phyloP scores from a whole-genome alignment of 768 basidiomycete species.

The Melanogaster broomeanus region DNA sequence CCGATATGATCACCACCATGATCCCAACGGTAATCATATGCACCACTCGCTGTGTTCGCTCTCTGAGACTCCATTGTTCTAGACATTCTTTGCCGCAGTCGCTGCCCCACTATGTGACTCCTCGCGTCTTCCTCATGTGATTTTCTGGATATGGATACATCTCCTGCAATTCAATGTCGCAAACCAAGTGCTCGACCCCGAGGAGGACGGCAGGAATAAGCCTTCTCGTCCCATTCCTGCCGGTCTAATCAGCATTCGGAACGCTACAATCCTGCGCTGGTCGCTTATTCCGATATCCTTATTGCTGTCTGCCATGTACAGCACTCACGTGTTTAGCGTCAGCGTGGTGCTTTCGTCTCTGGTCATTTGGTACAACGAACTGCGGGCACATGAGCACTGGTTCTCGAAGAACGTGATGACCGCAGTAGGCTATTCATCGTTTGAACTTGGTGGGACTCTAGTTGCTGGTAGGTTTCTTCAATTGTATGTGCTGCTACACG shows the following conservation, averaged over 20 bases:
- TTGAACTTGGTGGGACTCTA: conserved; percentile 40
- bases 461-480: conserved; percentile 32
- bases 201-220: conserved; percentile 47
- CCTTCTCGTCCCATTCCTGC: conserved; percentile 48
- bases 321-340: conserved; percentile 32
- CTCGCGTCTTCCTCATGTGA: conserved; percentile 24
- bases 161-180: conserved; percentile 45
- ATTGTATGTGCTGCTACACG: neutral
- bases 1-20: conserved; percentile 26
- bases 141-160: conserved; percentile 50
- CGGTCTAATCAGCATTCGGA: conserved; percentile 38
- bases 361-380: conserved; percentile 42
- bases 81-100: conserved; percentile 37
- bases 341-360: conserved; percentile 30
- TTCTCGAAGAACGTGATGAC: conserved; percentile 36
- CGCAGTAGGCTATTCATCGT: conserved; percentile 38
- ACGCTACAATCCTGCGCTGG: conserved; percentile 41
- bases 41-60: neutral
- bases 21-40: conserved; percentile 24
- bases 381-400: conserved; percentile 31
- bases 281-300: conserved; percentile 36
- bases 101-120: conserved; percentile 33
- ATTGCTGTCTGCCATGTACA: conserved; percentile 35
- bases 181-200: conserved; percentile 42
- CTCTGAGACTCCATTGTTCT: neutral